A percentile compares a stretch with the other conserved stretches of the same genome.
Conservation (phyloP, 345 rosid genomes). For the Theobroma cacao region DNA sequence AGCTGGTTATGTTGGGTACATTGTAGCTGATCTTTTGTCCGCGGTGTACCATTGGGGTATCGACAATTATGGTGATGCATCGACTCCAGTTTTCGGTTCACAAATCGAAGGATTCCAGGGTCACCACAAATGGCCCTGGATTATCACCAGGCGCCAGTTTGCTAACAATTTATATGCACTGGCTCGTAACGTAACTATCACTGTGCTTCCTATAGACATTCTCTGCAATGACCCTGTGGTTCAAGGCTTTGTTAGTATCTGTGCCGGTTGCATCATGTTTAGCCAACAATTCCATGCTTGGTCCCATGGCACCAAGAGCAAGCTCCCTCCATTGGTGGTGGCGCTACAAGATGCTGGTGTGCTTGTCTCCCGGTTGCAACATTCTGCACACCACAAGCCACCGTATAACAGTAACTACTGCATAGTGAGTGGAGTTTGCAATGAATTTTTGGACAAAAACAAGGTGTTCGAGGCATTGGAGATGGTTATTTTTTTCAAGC, state of each 20-base stretch:
- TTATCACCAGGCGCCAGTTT: constrained; percentile 74
- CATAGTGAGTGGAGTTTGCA: constrained; percentile 88
- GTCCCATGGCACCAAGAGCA: constrained; percentile 92
- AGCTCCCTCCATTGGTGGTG: constrained; percentile 62
- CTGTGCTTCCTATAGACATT: constrained; percentile 61
- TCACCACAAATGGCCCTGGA: constrained; percentile 94
- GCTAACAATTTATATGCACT: constrained; percentile 83
- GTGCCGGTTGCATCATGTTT: constrained; percentile 74
- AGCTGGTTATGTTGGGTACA: constrained; percentile 66
- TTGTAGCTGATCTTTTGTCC: constrained; percentile 79
- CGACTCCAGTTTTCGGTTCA: constrained; percentile 64
- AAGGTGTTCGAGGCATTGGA: constrained; percentile 74
- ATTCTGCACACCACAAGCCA: constrained; percentile 67
- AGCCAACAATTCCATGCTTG: constrained; percentile 97
- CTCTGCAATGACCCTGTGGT: constrained; percentile 41
- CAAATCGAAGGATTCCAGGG: constrained; percentile 93
- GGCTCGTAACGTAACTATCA: constrained; percentile 53
- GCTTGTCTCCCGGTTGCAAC: constrained; percentile 68
- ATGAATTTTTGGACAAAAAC: constrained; percentile 52
- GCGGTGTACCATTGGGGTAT: constrained; percentile 96
- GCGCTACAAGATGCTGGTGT: constrained; percentile 66
- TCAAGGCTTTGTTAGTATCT: constrained; percentile 54
- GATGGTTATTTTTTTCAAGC: constrained; percentile 59
- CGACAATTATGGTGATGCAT: constrained; percentile 78
- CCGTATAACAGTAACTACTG: constrained; percentile 88